Evolutionary conservation across 2,329 filamentous ascomycete species (phyloP), one percentile per base, ranked within the genome.

Genomic region (Didymella segeticola): DNA sequence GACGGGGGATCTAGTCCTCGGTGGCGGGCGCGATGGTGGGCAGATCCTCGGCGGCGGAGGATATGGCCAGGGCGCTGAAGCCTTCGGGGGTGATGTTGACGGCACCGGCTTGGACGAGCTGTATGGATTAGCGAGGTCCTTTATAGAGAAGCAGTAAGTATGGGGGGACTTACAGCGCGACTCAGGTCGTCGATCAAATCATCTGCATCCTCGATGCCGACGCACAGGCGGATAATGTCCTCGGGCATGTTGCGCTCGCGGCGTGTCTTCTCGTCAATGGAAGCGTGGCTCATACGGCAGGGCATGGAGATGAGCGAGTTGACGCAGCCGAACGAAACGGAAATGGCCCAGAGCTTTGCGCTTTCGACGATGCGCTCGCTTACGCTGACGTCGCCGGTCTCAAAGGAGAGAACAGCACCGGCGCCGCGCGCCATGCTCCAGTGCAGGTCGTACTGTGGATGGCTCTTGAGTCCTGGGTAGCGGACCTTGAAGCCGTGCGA

Each of bases 251-350:
- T 88, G 60, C 69, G 64, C 61, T 72, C 70, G 82, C 53, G 56
- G 64, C 95, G 83, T 46, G 93, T 98, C 80, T 96, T 96, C 54
- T 92, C 90, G 72, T 98, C 95, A 70, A 99, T 99, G 72, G 91
- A 96, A 31, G 95, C 95, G 77, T 99, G 95, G 77, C 93, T 98
- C 96, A 99, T 99, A 69, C 93, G 92, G 79, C 95, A 99, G 8
- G 95, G 93, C 93, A 99, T 97, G 79, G 93, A 97, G 77, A 99
- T 99, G 74, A 99, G 80, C 73, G 91, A 96, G 80, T 99, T 99
- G 62, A 99, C 95, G 74, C 95, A 98, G 41, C 95, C 95, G 73
- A 99, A 99, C 70, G 91, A 96, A 55, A 99, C 95, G 62, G 90
- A 96, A 66, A 99, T 99, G 27, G 90, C 92, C 87, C 91, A 99